Base-by-base conservation (phyloP, 2,329 filamentous ascomycete genomes). In the Didymosphaeria variabile region DNA sequence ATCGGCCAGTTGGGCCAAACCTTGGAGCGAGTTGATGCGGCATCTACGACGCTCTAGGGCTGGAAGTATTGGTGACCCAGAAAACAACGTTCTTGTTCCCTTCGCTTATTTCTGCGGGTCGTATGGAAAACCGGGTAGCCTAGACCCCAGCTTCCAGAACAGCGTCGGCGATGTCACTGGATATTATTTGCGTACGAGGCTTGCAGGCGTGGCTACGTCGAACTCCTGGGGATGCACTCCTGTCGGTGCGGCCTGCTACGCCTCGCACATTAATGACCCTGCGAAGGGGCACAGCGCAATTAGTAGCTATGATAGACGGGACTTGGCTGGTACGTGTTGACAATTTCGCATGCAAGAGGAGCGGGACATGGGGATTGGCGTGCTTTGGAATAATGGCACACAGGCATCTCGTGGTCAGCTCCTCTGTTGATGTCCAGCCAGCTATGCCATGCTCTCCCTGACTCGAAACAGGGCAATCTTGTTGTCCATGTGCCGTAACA, bases 21-120 rank as follows among this genome's bases (percentile, higher is more conserved):
- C 32, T 52, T 52, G 21, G 19, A 19, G 19, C 21, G 32, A 40
- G 50, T 52, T 8, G 5, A 26, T 13, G 15, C 21, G 19, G 50
- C 21, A 52, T 23, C 49, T 32, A 38, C 32, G 49, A 40, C 32
- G n/a, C 21, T 13, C 19, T 40, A 26, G 19, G 10, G 19, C 13
- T 15, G 13, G 45, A 9, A 26, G 15, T 52, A 52, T 51, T 51
- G 49, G 31, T 13, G 26, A 34, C 32, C 32, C 50, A 52, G 34
- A 26, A 36, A 52, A 40, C 34, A 52, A 17, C 21, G 6, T 49
- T 49, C 46, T 23, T 23, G 19, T 26, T 4, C 19, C 19, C 44
- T 31, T 49, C 46, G 46, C 26, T 32, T 32, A 12, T 49, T n/a
- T 12, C 17, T 15, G 31, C 12, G 9, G 23, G 26, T 31, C 26